Evolutionary conservation across 2,329 filamentous ascomycete genomes (phyloP).

Genomic region (Fusarium sp.): DNA sequence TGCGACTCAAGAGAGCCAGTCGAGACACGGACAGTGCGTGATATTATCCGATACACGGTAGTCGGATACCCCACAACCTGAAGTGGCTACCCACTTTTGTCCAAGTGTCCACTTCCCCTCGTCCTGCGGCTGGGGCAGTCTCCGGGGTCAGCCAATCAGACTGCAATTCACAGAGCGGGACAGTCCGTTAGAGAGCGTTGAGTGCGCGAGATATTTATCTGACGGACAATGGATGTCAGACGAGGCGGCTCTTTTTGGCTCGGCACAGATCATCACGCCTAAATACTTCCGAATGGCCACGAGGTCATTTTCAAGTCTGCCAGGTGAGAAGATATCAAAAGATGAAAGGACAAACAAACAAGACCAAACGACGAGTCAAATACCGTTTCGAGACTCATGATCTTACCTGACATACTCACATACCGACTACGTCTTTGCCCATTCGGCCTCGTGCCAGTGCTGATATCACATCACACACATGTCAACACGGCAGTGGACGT

Average conservation of each 20-base stretch:
- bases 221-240: conserved; percentile 9
- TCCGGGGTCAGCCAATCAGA: conserved; percentile 23
- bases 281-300: conserved; percentile 4
- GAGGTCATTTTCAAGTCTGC: neutral
- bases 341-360: neutral
- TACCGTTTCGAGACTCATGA: neutral
- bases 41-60: neutral
- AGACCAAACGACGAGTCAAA: neutral
- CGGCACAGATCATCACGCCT: conserved; percentile 14
- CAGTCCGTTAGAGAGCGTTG: conserved; percentile 24
- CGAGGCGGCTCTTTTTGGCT: conserved; percentile 32
- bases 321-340: neutral
- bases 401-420: neutral
- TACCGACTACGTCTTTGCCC: neutral
- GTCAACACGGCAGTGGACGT: conserved; percentile 34
- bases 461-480: conserved; percentile 32
- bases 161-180: conserved; percentile 4
- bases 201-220: conserved; percentile 30
- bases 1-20: conserved; percentile 3
- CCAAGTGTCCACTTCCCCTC: conserved; percentile 37
- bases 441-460: conserved; percentile 16
- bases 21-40: conserved; percentile 7
- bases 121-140: conserved; percentile 36
- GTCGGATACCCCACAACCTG: conserved; percentile 27
- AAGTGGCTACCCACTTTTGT: conserved; percentile 1